Percentiles rank a stretch among this genome's conserved stretches.
Evolutionary conservation across 2,329 filamentous ascomycete genomes (phyloP).

Genomic region (Exophiala sideris): DNA sequence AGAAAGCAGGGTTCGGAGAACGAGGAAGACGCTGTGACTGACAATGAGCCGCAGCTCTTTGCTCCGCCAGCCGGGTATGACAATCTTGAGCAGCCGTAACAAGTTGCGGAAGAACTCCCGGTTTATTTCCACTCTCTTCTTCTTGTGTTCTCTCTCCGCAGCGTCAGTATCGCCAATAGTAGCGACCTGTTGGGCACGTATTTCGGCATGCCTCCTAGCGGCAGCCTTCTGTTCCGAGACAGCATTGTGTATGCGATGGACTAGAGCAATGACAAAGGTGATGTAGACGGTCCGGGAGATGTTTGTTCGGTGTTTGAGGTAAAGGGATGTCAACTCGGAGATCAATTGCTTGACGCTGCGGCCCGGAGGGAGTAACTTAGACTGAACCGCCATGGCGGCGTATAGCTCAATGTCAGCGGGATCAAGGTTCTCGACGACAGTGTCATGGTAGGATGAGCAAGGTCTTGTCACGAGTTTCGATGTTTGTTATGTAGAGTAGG

Average conservation of each 20-base stretch:
- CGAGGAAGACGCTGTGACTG: constrained; percentile 89
- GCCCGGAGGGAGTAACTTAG: constrained; percentile 62
- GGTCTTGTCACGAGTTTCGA: too few relatives aligned
- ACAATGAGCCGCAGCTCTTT: constrained; percentile 82
- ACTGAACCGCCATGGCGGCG: constrained; percentile 65
- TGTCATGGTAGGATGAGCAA: too few relatives aligned
- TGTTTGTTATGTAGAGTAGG: too few relatives aligned
- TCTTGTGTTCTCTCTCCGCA: constrained; percentile 35
- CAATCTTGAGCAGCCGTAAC: constrained; percentile 74
- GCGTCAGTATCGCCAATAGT: constrained; percentile 33
- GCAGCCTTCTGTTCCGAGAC: constrained; percentile 91
- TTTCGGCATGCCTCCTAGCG: constrained; percentile 63
- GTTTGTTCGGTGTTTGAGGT: constrained; percentile 73
- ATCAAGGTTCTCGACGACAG: too few relatives aligned
- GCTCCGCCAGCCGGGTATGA: constrained; percentile 84
- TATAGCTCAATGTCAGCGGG: neutral
- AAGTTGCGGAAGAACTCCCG: constrained; percentile 79
- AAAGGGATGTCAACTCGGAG: constrained; percentile 65
- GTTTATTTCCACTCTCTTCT: constrained; percentile 87
- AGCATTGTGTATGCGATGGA: constrained; percentile 85
- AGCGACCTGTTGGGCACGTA: constrained; percentile 52
- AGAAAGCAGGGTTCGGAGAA: constrained; percentile 86
- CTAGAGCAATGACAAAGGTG: constrained; percentile 72
- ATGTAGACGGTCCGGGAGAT: constrained; percentile 84
- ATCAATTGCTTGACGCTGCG: constrained; percentile 64